Conservation (phyloP, 2,329 filamentous ascomycete genomes). For the Aspergillus pseudoglaucus region DNA sequence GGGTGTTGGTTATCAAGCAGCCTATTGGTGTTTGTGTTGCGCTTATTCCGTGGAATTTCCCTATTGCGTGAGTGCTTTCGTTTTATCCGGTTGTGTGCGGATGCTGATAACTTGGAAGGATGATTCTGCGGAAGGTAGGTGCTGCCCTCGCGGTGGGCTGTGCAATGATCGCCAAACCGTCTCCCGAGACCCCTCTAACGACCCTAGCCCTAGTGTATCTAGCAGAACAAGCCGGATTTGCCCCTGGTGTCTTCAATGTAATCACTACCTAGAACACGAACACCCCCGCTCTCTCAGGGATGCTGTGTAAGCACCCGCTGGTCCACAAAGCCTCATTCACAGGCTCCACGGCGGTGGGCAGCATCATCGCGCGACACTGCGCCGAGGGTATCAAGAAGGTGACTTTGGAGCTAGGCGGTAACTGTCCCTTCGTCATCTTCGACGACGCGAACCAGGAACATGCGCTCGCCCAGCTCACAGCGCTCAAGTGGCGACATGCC, state of each 20-base stretch:
- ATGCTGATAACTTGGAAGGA: conserved; percentile 6
- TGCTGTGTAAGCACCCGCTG: conserved; percentile 50
- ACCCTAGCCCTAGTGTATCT: conserved; percentile 49
- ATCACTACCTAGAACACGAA: conserved; percentile 47
- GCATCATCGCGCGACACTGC: conserved; percentile 55
- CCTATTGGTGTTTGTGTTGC: conserved; percentile 63
- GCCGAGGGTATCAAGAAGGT: conserved; percentile 57
- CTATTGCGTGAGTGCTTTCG: conserved; percentile 41
- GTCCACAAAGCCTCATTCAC: conserved; percentile 59
- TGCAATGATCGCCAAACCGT: conserved; percentile 69
- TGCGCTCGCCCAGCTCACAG: conserved; percentile 34
- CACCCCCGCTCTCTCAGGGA: conserved; percentile 36
- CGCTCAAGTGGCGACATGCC: conserved; percentile 38
- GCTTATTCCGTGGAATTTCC: conserved; percentile 68
- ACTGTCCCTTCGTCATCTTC: conserved; percentile 60
- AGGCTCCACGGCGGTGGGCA: conserved; percentile 55
- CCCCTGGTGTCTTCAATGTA: conserved; percentile 55
- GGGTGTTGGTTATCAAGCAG: conserved; percentile 68
- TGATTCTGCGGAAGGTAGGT: conserved; percentile 62
- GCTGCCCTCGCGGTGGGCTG: conserved; percentile 66
- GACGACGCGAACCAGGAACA: conserved; percentile 56
- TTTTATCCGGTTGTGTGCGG: no score
- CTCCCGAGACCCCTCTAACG: conserved; percentile 59
- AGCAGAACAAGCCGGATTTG: conserved; percentile 51
- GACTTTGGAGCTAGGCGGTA: conserved; percentile 60